A percentile compares a stretch with the other conserved stretches of the same genome.
Conservation (phyloP, 2,329 filamentous ascomycete species). For the Xylariaceae sp. region DNA sequence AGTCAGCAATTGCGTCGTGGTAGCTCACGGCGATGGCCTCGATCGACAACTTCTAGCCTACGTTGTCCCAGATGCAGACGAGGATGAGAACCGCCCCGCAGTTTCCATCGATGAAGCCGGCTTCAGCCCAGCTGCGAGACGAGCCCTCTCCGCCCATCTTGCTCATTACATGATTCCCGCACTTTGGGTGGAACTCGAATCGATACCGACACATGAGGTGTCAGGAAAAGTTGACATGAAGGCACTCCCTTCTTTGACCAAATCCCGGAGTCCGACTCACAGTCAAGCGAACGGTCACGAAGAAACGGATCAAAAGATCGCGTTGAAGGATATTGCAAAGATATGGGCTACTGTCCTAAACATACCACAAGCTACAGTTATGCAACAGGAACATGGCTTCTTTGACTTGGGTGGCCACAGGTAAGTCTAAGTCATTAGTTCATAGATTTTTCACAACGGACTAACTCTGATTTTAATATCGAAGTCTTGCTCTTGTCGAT, state of each 20-base stretch:
- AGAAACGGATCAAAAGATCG: slow-evolving; percentile 57
- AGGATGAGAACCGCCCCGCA: slow-evolving; percentile 52
- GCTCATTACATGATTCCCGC: slow-evolving; percentile 82
- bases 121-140: slow-evolving; percentile 65
- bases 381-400: slow-evolving; percentile 65
- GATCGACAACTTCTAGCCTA: slow-evolving; percentile 75
- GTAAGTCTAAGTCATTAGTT: too few species aligned
- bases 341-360: slow-evolving; percentile 70
- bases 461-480: too few species aligned
- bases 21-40: slow-evolving; percentile 71
- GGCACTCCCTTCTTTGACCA: slow-evolving; percentile 61
- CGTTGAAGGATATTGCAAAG: slow-evolving; percentile 62
- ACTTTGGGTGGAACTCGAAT: slow-evolving; percentile 69
- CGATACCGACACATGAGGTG: slow-evolving; percentile 70
- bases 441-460: too few species aligned
- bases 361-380: slow-evolving; percentile 58
- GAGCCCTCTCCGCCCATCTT: slow-evolving; percentile 60
- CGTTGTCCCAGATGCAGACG: slow-evolving; percentile 63
- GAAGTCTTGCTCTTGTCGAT: slow-evolving; percentile 71
- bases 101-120: slow-evolving; percentile 67
- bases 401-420: slow-evolving; percentile 80
- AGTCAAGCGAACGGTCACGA: slow-evolving; percentile 37
- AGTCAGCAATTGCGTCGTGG: slow-evolving; percentile 67
- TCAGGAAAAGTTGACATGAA: slow-evolving; percentile 77
- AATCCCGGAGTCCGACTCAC: slow-evolving; percentile 41